Conservation (phyloP, 1,139 yeast genomes). For the Taphrina communis region DNA sequence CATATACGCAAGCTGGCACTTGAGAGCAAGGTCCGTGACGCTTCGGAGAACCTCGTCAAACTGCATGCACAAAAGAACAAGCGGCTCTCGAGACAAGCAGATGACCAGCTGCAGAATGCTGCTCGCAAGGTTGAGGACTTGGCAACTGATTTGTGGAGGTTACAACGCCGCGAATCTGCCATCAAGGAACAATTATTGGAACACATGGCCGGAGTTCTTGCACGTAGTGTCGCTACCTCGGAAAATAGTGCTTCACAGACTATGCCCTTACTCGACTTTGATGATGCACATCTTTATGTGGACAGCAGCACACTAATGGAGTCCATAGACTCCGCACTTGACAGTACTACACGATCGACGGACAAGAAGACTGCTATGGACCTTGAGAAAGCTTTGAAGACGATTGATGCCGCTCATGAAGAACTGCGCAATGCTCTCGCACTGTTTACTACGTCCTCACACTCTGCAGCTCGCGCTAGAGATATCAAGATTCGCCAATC, state of each 20-base stretch:
- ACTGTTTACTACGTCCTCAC: background rate
- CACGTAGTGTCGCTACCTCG: conserved; percentile 8
- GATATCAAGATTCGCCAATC: background rate
- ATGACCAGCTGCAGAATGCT: conserved; percentile 39
- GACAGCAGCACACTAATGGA: conserved; percentile 18
- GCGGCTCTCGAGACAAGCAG: conserved; percentile 41
- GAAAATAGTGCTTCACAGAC: conserved; percentile 17
- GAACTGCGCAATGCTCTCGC: conserved; percentile 2
- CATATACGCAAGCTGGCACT: conserved; percentile 39
- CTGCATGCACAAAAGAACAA: conserved; percentile 39
- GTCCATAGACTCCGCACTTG: background rate
- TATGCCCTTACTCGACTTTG: conserved; percentile 24
- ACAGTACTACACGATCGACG: background rate
- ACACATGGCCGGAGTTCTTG: conserved; percentile 41
- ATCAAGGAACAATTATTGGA: conserved; percentile 38
- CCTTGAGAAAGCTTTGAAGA: background rate
- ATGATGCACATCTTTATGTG: conserved; percentile 36
- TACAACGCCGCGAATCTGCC: conserved; percentile 38
- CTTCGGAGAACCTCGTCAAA: conserved; percentile 39
- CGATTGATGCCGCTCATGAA: conserved; percentile 2
- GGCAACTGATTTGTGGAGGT: conserved; percentile 42
- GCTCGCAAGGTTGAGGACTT: conserved; percentile 41
- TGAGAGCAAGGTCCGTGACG: conserved; percentile 42
- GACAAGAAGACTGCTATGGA: background rate
- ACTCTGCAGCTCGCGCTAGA: background rate